Percentiles rank a stretch among this genome's conserved stretches.
These are phyloP conservation scores for Xylaria longipes DNA, from an alignment of 495 filamentous ascomycete species.

Conservation along the genomic window DNA sequence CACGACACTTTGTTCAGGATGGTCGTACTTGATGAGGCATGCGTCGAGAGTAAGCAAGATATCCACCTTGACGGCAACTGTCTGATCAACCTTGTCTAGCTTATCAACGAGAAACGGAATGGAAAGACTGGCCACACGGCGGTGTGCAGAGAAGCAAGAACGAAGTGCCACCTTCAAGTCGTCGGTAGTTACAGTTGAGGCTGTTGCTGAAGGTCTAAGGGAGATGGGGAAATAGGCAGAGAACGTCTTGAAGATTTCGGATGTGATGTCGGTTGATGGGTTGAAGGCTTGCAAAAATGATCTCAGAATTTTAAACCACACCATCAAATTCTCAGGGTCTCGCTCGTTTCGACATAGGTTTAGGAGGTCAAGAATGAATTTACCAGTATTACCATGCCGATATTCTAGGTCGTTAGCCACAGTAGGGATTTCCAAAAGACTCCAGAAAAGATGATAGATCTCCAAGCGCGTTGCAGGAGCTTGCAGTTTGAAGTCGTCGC, in stretches of 20 bases:
- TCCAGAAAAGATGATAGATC: slow-evolving; percentile 54
- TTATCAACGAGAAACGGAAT: slow-evolving; percentile 56
- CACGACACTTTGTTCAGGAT: slow-evolving; percentile 46
- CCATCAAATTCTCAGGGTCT: slow-evolving; percentile 54
- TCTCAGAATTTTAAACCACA: slow-evolving; percentile 54
- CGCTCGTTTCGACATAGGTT: slow-evolving; percentile 55
- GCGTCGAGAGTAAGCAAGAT: slow-evolving; percentile 56
- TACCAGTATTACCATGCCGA: slow-evolving; percentile 45
- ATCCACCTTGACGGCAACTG: slow-evolving; percentile 60
- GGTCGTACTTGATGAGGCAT: slow-evolving; percentile 51
- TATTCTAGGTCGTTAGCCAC: slow-evolving; percentile 49
- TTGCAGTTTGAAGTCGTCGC: slow-evolving; percentile 56
- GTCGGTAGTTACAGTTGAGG: slow-evolving; percentile 54
- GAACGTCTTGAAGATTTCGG: slow-evolving; percentile 54
- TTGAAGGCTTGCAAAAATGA: slow-evolving; percentile 48
- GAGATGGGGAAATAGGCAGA: slow-evolving; percentile 62
- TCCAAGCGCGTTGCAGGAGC: slow-evolving; percentile 51
- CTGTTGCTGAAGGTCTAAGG: slow-evolving; percentile 48
- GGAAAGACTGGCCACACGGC: slow-evolving; percentile 44
- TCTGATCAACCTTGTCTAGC: slow-evolving; percentile 57
- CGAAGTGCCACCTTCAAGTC: slow-evolving; percentile 55
- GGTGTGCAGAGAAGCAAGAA: slow-evolving; percentile 53
- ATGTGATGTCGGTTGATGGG: slow-evolving; percentile 47
- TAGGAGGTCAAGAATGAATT: slow-evolving; percentile 49
- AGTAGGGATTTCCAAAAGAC: slow-evolving; percentile 44